phyloP scores from a whole-genome alignment of 2,329 filamentous ascomycete species.

The Polytolypa hystricis region DNA sequence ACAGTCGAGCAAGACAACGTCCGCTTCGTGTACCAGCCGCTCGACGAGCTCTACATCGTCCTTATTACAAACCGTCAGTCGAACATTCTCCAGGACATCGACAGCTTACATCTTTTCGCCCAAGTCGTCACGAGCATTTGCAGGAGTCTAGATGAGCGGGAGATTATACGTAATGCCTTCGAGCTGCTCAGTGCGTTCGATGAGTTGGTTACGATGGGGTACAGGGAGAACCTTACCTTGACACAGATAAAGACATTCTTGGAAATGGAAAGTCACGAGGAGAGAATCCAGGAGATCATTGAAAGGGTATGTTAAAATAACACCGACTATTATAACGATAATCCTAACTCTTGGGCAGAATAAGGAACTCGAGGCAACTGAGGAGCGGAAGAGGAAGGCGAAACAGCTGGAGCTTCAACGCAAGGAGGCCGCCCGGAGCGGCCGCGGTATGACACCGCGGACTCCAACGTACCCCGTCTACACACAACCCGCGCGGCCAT shows the following conservation, averaged over 20 bases:
- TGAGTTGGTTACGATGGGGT: conserved; percentile 89
- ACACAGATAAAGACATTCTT: conserved; percentile 98
- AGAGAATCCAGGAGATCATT: conserved; percentile 97
- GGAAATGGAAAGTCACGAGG: conserved; percentile 98
- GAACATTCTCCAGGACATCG: conserved; percentile 98
- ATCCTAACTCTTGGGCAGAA: conserved; percentile 48
- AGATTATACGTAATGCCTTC: conserved; percentile 90
- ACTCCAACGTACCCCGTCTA: conserved; percentile 82
- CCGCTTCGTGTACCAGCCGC: conserved; percentile 96
- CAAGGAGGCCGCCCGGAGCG: conserved; percentile 79
- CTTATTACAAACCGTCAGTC: conserved; percentile 99
- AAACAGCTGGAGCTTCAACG: conserved; percentile 98
- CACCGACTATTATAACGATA: conserved; percentile 15
- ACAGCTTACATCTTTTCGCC: conserved; percentile 93
- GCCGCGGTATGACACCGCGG: conserved; percentile 55
- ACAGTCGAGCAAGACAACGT: conserved; percentile 99
- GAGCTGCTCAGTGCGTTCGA: conserved; percentile 95
- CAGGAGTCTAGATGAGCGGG: conserved; percentile 88
- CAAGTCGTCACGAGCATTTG: conserved; percentile 96
- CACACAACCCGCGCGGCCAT: conserved; percentile 64
- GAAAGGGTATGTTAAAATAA: conserved; percentile 52
- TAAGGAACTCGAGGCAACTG: conserved; percentile 95
- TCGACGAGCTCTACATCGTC: conserved; percentile 99
- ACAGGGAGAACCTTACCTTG: conserved; percentile 90
- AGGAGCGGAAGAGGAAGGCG: conserved; percentile 96